phyloP scores from a whole-genome alignment of 2,329 filamentous ascomycete species.

The Chaetomium sp. region DNA sequence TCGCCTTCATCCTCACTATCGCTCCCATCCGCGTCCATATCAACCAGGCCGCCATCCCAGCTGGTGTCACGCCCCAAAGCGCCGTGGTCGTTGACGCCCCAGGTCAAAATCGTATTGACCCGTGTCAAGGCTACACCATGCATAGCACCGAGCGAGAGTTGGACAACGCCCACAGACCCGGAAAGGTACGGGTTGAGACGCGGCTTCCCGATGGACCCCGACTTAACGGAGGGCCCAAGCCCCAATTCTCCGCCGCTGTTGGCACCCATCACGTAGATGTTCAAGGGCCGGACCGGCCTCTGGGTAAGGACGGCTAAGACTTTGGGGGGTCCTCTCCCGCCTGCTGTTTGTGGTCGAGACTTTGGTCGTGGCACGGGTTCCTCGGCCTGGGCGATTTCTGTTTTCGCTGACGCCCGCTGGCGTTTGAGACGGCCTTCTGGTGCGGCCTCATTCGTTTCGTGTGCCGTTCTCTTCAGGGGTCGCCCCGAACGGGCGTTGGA shows the following conservation, averaged over 20 bases:
- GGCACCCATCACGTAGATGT: constrained; percentile 74
- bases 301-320: constrained; percentile 43
- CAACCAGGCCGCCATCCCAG: constrained; percentile 50
- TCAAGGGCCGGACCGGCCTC: constrained; percentile 54
- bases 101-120: constrained; percentile 74
- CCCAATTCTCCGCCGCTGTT: constrained; percentile 73
- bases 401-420: neutral
- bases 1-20: constrained; percentile 32
- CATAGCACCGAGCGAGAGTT: constrained; percentile 73
- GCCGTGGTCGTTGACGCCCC: constrained; percentile 81
- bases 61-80: constrained; percentile 67
- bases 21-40: constrained; percentile 44
- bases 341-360: neutral
- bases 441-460: neutral
- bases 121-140: constrained; percentile 69
- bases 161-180: constrained; percentile 51
- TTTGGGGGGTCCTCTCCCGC: neutral
- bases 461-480: neutral
- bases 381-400: neutral
- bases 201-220: constrained; percentile 63
- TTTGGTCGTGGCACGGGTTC: neutral
- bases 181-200: constrained; percentile 57
- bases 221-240: constrained; percentile 58
- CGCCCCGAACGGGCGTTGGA: neutral
- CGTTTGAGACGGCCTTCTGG: neutral